Base-by-base conservation (phyloP, 2,329 filamentous ascomycete genomes). In the Pseudocercospora pini-densiflorae region DNA sequence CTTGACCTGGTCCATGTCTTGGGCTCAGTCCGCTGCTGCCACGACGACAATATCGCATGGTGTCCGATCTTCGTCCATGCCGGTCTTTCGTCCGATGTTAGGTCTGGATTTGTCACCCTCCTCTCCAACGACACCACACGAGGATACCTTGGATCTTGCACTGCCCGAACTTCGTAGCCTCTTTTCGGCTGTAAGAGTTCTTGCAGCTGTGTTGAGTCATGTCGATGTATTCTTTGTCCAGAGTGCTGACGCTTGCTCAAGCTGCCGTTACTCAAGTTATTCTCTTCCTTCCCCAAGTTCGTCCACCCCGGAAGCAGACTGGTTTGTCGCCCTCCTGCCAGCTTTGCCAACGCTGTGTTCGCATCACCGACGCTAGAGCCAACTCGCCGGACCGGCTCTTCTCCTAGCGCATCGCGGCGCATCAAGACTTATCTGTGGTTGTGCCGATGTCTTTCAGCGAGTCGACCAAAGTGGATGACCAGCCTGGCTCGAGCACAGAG, bases 41-140 rank as follows among this genome's bases (percentile, higher is more conserved):
- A 45, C 23, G 53, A 59, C 29, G 55, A 49, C 5, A 54, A 33
- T 49, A 63, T 61, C 19, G 60, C 40, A 51, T 63, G 47, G 16
- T 66, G 64, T 6, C 55, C 55, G 23, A 58, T 45, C 16, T 54
- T 57, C 8, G 61, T 57, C 64, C 64, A 66, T 14, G 61, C 19
- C 47, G 61, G 61, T 49, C 61, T 47, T 23, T 55, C 51, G 0
- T 55, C 27, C 24, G 24, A 16, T 16, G 23, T 31, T 27, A 55
- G 12, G 27, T 55, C 51, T 19, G 51, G 51, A n/a, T 31, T 54
- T 1, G 24, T 54, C 24, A 54, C 24, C 51, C 51, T 54, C 8
- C 51, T 27, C 24, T 55, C 51, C 23, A 55, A 27, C 14, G 51
- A 55, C 19, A 55, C 51, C 51, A 55, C 51, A 31, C 27, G 51